Conservation (phyloP, 371 early-diverging fungal genomes). For the Rhizopus microsporus region DNA sequence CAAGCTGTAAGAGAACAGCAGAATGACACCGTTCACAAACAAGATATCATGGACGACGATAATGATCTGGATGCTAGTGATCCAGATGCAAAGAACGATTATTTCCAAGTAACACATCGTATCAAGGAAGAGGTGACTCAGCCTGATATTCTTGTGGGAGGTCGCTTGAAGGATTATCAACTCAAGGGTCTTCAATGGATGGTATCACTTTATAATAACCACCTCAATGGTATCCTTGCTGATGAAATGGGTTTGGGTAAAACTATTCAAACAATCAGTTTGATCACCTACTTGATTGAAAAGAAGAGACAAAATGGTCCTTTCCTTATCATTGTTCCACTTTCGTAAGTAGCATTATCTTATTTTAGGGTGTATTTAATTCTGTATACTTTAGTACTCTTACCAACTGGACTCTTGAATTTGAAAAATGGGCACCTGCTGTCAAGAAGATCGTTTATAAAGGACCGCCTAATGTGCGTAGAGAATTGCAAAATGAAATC, state of each 20-base stretch:
- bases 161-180: constrained; percentile 97
- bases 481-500: constrained; percentile 70
- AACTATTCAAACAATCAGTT: constrained; percentile 97
- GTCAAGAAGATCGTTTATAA: constrained; percentile 89
- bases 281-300: constrained; percentile 93
- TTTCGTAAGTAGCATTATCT: constrained; percentile 64
- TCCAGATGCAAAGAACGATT: constrained; percentile 67
- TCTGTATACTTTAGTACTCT: constrained; percentile 58
- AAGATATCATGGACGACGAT: constrained; percentile 43
- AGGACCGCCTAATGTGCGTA: constrained; percentile 77
- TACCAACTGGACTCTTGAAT: constrained; percentile 96
- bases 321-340: constrained; percentile 89
- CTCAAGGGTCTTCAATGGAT: constrained; percentile 98
- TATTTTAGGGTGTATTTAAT: neutral
- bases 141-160: constrained; percentile 84
- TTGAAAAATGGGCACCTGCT: constrained; percentile 98
- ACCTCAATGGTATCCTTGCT: constrained; percentile 96
- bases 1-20: constrained; percentile 75
- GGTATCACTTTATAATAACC: constrained; percentile 95
- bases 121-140: constrained; percentile 82
- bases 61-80: constrained; percentile 17
- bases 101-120: constrained; percentile 87
- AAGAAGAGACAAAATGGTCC: constrained; percentile 91
- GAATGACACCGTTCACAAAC: constrained; percentile 53
- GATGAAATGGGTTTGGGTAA: constrained; percentile 99